Conservation (phyloP, 2,329 filamentous ascomycete species). For the Neurospora sp. region DNA sequence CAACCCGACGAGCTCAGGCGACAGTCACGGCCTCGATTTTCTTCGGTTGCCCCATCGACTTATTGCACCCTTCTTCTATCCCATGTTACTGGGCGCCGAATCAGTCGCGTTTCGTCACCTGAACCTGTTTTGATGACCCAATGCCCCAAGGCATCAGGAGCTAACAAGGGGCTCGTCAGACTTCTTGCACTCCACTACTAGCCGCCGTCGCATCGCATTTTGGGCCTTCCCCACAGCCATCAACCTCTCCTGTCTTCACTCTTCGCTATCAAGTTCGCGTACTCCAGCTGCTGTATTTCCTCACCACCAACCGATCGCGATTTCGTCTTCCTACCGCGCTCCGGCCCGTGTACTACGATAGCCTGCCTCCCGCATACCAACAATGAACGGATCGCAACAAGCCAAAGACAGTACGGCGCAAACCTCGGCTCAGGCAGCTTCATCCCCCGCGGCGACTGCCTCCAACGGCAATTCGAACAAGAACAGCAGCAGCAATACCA, state of each 20-base stretch:
- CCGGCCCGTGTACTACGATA: neutral
- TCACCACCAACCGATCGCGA: neutral
- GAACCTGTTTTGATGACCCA: neutral
- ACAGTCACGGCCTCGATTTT: neutral
- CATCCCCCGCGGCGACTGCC: constrained; percentile 7
- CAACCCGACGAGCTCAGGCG: neutral
- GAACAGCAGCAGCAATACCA: constrained; percentile 31
- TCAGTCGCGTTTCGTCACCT: neutral
- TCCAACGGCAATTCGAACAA: constrained; percentile 35
- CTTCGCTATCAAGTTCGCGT: neutral
- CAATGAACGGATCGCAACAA: constrained; percentile 21
- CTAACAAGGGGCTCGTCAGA: neutral
- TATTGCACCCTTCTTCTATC: neutral
- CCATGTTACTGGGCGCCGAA: neutral
- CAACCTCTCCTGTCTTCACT: neutral
- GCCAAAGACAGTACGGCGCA: constrained; percentile 13
- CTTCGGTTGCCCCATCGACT: neutral
- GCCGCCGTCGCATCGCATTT: neutral
- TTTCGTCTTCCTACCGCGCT: neutral
- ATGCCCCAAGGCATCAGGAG: neutral
- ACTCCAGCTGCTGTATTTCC: neutral
- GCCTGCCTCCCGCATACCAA: neutral
- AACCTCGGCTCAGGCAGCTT: constrained; percentile 7
- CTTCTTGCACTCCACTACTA: neutral
- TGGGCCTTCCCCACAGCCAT: neutral